Evolutionary conservation across 2,329 filamentous ascomycete genomes (phyloP).

Genomic region (Zopfia rhizophila): DNA sequence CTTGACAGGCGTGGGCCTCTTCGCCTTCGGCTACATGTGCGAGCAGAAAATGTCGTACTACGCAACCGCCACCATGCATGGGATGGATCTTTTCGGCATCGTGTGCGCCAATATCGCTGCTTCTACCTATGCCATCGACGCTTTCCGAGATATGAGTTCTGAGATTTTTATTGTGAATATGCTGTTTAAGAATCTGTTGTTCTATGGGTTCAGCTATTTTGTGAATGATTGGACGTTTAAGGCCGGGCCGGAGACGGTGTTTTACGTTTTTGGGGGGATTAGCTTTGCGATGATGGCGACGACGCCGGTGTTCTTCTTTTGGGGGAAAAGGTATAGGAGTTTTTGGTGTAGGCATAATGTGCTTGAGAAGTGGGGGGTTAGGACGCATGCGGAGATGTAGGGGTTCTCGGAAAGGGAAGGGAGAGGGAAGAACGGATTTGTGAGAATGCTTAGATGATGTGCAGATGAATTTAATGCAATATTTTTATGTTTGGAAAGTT

Average conservation of each 20-base stretch:
- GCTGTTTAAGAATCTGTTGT: constrained; percentile 58
- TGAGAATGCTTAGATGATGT: no score
- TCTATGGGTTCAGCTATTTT: constrained; percentile 57
- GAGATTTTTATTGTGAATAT: constrained; percentile 58
- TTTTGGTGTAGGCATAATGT: constrained; percentile 47
- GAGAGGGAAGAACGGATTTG: no score
- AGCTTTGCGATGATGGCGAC: constrained; percentile 38
- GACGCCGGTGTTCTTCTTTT: constrained; percentile 47
- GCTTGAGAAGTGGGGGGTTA: constrained; percentile 44
- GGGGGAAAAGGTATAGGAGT: constrained; percentile 47
- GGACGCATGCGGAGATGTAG: constrained; percentile 45
- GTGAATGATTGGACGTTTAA: constrained; percentile 55
- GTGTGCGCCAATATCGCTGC: constrained; percentile 43
- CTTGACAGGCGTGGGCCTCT: constrained; percentile 49
- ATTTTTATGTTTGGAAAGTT: no score
- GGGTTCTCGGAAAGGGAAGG: no score
- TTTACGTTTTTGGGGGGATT: constrained; percentile 52
- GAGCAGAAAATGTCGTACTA: constrained; percentile 38
- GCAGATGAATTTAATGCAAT: no score
- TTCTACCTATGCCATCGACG: constrained; percentile 52
- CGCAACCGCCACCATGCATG: constrained; percentile 47
- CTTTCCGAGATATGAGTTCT: constrained; percentile 53
- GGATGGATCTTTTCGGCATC: constrained; percentile 47
- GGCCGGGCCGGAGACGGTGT: constrained; percentile 49
- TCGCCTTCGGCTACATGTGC: constrained; percentile 51